These are phyloP conservation scores for Pseudogymnoascus sp. DNA, from an alignment of 2,329 filamentous ascomycete genomes.

Conservation along the genomic window DNA sequence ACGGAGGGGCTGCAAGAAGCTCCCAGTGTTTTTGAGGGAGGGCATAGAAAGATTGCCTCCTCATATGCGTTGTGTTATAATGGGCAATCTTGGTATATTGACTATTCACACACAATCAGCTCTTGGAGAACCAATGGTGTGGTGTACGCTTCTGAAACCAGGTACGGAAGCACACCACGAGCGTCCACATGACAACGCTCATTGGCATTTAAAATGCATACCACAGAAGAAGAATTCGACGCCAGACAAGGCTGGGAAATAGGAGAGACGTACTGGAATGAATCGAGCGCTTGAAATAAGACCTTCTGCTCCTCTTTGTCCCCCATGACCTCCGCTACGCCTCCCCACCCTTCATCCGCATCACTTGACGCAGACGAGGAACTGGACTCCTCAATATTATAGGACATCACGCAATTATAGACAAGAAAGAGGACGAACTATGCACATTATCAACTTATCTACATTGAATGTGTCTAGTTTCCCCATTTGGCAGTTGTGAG, in stretches of 20 bases:
- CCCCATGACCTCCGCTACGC: constrained; percentile 31
- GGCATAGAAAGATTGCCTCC: constrained; percentile 88
- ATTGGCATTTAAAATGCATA: constrained; percentile 4
- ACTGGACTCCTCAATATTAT: constrained; percentile 4
- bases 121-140: neutral
- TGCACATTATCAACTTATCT: neutral
- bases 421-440: neutral
- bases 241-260: neutral
- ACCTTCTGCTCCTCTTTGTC: constrained; percentile 77
- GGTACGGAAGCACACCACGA: constrained; percentile 9
- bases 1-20: constrained; percentile 70
- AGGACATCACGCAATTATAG: neutral
- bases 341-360: constrained; percentile 4
- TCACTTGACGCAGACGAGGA: neutral
- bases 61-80: constrained; percentile 81
- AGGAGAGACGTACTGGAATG: constrained; percentile 62
- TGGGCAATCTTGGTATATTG: constrained; percentile 81
- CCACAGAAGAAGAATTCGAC: neutral
- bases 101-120: constrained; percentile 34
- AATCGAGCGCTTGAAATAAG: constrained; percentile 75
- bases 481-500: neutral
- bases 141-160: constrained; percentile 1
- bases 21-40: constrained; percentile 77
- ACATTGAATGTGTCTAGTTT: neutral
- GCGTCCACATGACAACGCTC: neutral